Conservation (phyloP, 192 early-diverging fungal genomes). For the Linnemannia zychae region DNA sequence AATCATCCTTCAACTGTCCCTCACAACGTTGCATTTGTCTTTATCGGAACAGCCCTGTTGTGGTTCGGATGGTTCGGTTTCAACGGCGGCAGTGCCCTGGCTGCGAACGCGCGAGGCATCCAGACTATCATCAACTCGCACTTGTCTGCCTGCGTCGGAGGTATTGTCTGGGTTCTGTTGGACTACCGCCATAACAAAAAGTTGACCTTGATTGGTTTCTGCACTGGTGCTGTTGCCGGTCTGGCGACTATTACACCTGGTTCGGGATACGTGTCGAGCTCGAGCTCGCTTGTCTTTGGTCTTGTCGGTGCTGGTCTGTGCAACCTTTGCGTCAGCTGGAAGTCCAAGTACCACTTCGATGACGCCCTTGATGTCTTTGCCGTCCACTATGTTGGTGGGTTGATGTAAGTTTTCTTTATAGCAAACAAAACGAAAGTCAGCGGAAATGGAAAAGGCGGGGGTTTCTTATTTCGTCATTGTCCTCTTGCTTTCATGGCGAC, state of each 20-base stretch:
- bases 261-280: conserved; percentile 80
- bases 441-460: not conserved
- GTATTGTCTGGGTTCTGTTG: conserved; percentile 78
- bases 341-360: conserved; percentile 78
- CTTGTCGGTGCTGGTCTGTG: conserved; percentile 73
- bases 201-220: conserved; percentile 86
- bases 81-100: conserved; percentile 86
- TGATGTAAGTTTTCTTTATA: conserved; percentile 55
- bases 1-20: conserved; percentile 79
- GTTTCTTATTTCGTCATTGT: not conserved
- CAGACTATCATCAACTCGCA: conserved; percentile 84
- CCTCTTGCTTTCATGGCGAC: conserved; percentile 36
- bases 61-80: conserved; percentile 97
- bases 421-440: not conserved
- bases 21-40: conserved; percentile 87
- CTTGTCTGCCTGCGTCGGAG: conserved; percentile 78
- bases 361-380: conserved; percentile 89
- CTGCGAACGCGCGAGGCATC: conserved; percentile 78
- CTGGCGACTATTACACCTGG: conserved; percentile 92
- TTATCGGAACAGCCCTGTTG: conserved; percentile 84
- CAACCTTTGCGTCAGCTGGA: conserved; percentile 73
- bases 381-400: conserved; percentile 79
- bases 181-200: conserved; percentile 80
- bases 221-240: conserved; percentile 90
- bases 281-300: conserved; percentile 84